These are phyloP conservation scores for Nakazawaea pomicola DNA, from an alignment of 805 yeast species.

Conservation along the genomic window DNA sequence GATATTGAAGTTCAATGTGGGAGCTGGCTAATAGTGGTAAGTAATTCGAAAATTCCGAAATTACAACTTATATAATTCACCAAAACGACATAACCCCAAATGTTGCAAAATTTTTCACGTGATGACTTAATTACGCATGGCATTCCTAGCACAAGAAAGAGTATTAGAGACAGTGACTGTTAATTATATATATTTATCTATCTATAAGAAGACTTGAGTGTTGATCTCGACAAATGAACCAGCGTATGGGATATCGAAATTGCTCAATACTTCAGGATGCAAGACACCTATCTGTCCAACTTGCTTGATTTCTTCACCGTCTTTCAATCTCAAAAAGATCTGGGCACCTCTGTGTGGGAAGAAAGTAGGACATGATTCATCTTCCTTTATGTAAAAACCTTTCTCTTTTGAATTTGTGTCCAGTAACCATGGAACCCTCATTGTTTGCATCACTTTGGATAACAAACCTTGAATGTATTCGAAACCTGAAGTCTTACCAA, in stretches of 20 bases:
- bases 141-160: too few relatives aligned
- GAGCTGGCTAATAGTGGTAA: too few relatives aligned
- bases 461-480: constrained; percentile 92
- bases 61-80: too few relatives aligned
- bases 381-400: constrained; percentile 86
- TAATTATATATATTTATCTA: constrained; percentile 4
- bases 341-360: constrained; percentile 98
- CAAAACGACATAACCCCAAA: too few relatives aligned
- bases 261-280: constrained; percentile 87
- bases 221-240: constrained; percentile 89
- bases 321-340: constrained; percentile 64
- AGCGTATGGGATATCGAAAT: constrained; percentile 89
- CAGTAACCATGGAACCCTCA: constrained; percentile 81
- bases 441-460: constrained; percentile 93
- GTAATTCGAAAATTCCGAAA: too few relatives aligned
- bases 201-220: constrained; percentile 76
- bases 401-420: constrained; percentile 50
- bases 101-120: too few relatives aligned
- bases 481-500: constrained; percentile 93
- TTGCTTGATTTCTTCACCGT: constrained; percentile 48
- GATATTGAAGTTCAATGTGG: too few relatives aligned
- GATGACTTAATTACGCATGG: too few relatives aligned
- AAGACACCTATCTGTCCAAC: constrained; percentile 90
- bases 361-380: constrained; percentile 59
- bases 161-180: too few relatives aligned